Evolutionary conservation across 441 rosid genomes (phyloP), one percentile per base, ranked within the genome.

Genomic region (Croton setiger): DNA sequence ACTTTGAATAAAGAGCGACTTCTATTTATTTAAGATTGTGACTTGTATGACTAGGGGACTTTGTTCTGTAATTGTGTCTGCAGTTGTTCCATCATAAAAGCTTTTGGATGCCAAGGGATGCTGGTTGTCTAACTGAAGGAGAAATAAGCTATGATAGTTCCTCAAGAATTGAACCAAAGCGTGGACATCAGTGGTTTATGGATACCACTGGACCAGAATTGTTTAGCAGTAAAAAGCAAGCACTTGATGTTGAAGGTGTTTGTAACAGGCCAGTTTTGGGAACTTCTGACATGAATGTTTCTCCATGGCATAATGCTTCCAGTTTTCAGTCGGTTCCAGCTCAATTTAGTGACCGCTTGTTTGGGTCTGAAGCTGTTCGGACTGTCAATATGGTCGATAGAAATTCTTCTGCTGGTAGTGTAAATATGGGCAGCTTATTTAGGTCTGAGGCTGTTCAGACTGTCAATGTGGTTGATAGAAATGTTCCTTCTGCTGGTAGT

Each of bases 221-320:
- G 52, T 79, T 78, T 63, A 76, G 83, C 76, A 83, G 77, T 73
- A 88, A 88, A 77, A 84, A 79, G 78, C 93, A 83, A 73, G 89
- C 82, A 18, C n/a, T n/a, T n/a, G n/a, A n/a, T n/a, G 48, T 77
- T 53, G 91, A 80, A 74, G 73, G 72, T 44, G 73, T 77, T 49
- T 69, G 68, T 47, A 56, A 77, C 61, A 71, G 79, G 64, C 70
- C 80, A 21, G 79, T 79, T 71, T 63, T 84, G 17, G 83, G 79
- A 63, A 63, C 79, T 57, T 39, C 80, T 55, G 73, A 79, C 60
- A 55, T 72, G 41, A 81, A 73, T 69, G 69, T 73, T 63, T 68
- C 78, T 72, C 74, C 83, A 36, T 88, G 86, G 88, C 80, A 69
- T 27, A 76, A 65, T 69, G 60, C 78, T 60, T 68, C 87, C 47